Conservation (phyloP, 768 basidiomycete species). For the Macrolepiota albuminosa region DNA sequence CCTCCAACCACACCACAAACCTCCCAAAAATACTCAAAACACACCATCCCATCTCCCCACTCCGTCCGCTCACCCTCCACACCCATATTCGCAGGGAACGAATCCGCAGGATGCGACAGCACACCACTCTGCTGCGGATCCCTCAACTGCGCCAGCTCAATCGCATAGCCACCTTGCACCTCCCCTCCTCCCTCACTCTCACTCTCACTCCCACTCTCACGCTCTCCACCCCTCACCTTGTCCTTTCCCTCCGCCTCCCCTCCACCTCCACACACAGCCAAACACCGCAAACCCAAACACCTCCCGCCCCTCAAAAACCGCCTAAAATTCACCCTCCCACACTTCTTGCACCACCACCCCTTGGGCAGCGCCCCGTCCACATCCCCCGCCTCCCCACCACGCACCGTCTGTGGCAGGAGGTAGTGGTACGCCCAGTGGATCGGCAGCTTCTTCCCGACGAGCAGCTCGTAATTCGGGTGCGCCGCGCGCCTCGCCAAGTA, state of each 20-base stretch:
- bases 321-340: conserved; percentile 47
- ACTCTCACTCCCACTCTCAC: neutral
- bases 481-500: conserved; percentile 11
- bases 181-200: neutral
- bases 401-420: conserved; percentile 20
- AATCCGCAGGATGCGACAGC: conserved; percentile 26
- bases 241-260: neutral
- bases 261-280: neutral
- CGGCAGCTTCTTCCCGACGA: neutral
- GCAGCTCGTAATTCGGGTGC: conserved; percentile 17
- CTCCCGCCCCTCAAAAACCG: conserved; percentile 39
- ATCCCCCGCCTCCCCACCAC: conserved; percentile 22
- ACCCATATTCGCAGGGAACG: conserved; percentile 15
- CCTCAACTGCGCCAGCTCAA: conserved; percentile 25
- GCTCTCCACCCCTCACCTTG: too few relatives aligned
- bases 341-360: conserved; percentile 46
- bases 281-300: conserved; percentile 33
- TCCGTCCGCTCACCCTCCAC: conserved; percentile 11
- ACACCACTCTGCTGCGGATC: conserved; percentile 30
- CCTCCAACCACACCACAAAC: neutral
- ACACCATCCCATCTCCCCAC: conserved; percentile 30
- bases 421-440: conserved; percentile 2
- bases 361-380: conserved; percentile 32
- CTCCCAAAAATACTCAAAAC: conserved; percentile 25
- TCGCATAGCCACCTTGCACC: conserved; percentile 17